These are phyloP conservation scores for Phytophthora multivora DNA, from an alignment of 352 stramenopile genomes.

Conservation along the genomic window DNA sequence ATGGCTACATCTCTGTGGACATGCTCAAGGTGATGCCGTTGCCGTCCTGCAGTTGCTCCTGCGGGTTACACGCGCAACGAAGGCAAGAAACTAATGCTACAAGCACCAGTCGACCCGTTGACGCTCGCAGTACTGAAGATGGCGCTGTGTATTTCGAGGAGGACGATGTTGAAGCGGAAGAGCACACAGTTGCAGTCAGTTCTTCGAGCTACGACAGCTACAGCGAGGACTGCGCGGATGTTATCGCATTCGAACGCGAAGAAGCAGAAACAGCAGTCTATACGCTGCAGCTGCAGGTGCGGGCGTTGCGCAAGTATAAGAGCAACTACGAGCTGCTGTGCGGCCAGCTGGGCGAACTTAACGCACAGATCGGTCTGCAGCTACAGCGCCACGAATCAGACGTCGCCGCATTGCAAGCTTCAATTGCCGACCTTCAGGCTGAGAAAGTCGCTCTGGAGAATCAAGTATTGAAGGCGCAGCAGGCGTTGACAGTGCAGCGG, in stretches of 20 bases:
- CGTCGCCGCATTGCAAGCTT: slow-evolving; percentile 50
- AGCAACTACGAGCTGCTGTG: slow-evolving; percentile 79
- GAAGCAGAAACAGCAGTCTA: slow-evolving; percentile 11
- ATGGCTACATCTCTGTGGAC: slow-evolving; percentile 27
- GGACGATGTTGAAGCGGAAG: slow-evolving; percentile 6
- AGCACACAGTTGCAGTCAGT: neutral
- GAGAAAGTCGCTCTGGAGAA: slow-evolving; percentile 46
- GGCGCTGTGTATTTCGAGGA: slow-evolving; percentile 1
- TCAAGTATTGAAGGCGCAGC: slow-evolving; percentile 20
- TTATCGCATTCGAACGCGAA: slow-evolving; percentile 13
- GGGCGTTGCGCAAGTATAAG: slow-evolving; percentile 72
- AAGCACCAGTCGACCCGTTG: neutral
- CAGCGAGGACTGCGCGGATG: neutral
- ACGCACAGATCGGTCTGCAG: slow-evolving; percentile 69
- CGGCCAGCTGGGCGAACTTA: slow-evolving; percentile 67
- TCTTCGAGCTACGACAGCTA: slow-evolving; percentile 3
- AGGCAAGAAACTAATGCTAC: neutral
- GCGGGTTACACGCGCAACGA: neutral
- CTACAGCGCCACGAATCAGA: slow-evolving; percentile 74
- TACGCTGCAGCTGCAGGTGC: slow-evolving; percentile 53
- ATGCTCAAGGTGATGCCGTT: slow-evolving; percentile 2
- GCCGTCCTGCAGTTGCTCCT: slow-evolving; percentile 13
- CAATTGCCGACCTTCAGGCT: slow-evolving; percentile 39
- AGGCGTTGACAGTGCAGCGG: slow-evolving; percentile 21
- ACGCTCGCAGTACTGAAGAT: neutral